Evolutionary conservation across 768 basidiomycete genomes (phyloP), one percentile per base, ranked within the genome.

Genomic region (Trichaptum fuscoviolaceum): DNA sequence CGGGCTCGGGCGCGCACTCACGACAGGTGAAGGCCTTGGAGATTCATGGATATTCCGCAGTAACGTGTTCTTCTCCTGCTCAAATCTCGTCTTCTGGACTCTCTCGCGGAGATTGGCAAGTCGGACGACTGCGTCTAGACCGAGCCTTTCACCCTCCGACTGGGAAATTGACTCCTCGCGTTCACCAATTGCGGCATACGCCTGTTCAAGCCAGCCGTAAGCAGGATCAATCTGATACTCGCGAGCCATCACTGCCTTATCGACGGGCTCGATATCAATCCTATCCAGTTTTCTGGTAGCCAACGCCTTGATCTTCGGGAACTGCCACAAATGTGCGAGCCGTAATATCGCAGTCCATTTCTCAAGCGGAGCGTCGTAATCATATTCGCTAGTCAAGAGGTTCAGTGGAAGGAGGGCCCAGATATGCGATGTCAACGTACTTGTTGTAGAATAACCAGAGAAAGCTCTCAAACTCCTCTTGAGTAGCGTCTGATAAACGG

Each of bases 271-370:
- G 52, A 89, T 78, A 0, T 74, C 26, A 7, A 83, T 75, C 70
- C 79, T 58, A 63, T 76, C 83, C 0, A 90, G 77, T 64, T 89
- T 84, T 0, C 85, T 82, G 0, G 88, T 75, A 0, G 87, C 86
- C 1, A 79, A 85, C 62, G 67, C 70, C 42, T 77, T 81, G 7
- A 88, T 81, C 58, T 85, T 81, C 0, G 68, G 69, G 67, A 91
- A 90, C 0, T 69, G 57, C 88, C 88, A 92, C 3, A 76, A 71
- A 20, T 83, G 76, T 0, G 88, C 78, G 0, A 91, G 83, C 1
- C 70, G 73, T 0, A 91, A 74, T 58, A 92, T 84, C 0, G 74
- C 75, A 0, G 75, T 73, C 90, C 90, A 92, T 61, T 3, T 34
- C 0, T 79, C 76, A 0, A 82, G 75, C 0, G 74, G 70, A 0